phyloP scores from a whole-genome alignment of 2,329 filamentous ascomycete species.

The Botrytis galanthina region DNA sequence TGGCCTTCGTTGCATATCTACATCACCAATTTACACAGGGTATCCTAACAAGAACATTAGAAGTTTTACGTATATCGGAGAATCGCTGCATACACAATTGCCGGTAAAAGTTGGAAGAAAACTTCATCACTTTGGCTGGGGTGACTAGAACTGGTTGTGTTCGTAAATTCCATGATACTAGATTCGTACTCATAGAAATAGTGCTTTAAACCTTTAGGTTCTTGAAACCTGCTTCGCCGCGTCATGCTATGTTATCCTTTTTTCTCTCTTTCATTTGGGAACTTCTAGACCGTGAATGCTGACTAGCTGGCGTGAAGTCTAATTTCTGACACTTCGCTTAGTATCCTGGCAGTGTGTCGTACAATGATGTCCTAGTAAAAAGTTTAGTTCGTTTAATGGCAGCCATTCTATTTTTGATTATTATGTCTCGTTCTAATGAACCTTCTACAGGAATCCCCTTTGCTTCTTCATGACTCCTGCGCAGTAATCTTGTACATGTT shows the following conservation, averaged over 20 bases:
- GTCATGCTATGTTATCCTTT: not conserved
- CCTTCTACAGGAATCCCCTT: not conserved
- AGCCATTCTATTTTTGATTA: too few species aligned
- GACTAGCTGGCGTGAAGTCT: not conserved
- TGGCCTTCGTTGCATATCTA: not conserved
- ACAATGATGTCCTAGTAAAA: not conserved
- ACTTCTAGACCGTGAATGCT: not conserved
- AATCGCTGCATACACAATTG: too few species aligned
- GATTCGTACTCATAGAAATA: not conserved
- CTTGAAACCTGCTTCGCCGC: not conserved
- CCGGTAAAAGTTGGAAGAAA: too few species aligned
- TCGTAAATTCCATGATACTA: not conserved
- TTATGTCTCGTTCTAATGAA: too few species aligned
- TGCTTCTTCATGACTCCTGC: not conserved
- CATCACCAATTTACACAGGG: not conserved
- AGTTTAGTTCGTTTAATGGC: not conserved
- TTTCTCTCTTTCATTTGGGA: not conserved
- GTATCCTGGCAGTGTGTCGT: not conserved
- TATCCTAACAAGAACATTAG: not conserved
- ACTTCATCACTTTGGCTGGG: not conserved
- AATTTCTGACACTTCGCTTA: not conserved
- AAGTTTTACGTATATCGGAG: too few species aligned
- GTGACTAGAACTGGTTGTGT: not conserved
- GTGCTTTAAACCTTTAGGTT: not conserved
- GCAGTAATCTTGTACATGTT: not conserved